Evolutionary conservation across 176 grass and related monocot genomes (phyloP).

Genomic region (Tillandsia fasciculata): DNA sequence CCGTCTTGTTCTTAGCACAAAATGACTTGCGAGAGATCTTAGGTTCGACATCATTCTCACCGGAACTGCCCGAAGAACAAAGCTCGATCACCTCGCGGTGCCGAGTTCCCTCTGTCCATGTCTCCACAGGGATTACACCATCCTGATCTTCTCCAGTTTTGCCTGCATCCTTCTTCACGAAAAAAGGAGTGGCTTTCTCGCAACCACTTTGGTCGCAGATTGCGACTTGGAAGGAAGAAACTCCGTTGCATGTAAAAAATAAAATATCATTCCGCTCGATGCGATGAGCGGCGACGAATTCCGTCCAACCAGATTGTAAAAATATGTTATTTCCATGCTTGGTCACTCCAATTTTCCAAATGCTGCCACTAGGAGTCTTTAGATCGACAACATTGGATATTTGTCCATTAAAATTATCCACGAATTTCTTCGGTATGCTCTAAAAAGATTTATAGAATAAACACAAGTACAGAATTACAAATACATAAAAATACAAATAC

Average conservation of each 20-base stretch:
- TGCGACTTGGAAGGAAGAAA: slow-evolving; percentile 20
- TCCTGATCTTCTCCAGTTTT: neutral
- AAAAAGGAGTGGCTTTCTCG: slow-evolving; percentile 20
- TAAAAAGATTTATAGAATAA: neutral
- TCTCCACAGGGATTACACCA: neutral
- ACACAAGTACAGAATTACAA: neutral
- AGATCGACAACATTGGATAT: slow-evolving; percentile 24
- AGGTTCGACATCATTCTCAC: neutral
- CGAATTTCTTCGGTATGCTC: slow-evolving; percentile 36
- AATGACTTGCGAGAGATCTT: neutral
- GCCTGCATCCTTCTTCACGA: slow-evolving; percentile 7
- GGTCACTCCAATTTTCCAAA: slow-evolving; percentile 23
- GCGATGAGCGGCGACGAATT: slow-evolving; percentile 22
- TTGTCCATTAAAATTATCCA: slow-evolving; percentile 18
- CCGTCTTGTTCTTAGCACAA: neutral
- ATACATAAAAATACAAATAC: too few species aligned
- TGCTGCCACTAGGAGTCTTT: slow-evolving; percentile 16
- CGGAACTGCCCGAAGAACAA: slow-evolving; percentile 10
- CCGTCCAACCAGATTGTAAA: slow-evolving; percentile 32
- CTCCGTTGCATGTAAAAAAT: slow-evolving; percentile 29
- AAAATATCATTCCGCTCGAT: slow-evolving; percentile 24
- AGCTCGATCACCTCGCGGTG: neutral
- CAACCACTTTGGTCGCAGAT: slow-evolving; percentile 27
- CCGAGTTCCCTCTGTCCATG: neutral
- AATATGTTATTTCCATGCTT: slow-evolving; percentile 3